Conservation (phyloP, 2,329 filamentous ascomycete genomes). For the Aspergillus ochraceoroseus region DNA sequence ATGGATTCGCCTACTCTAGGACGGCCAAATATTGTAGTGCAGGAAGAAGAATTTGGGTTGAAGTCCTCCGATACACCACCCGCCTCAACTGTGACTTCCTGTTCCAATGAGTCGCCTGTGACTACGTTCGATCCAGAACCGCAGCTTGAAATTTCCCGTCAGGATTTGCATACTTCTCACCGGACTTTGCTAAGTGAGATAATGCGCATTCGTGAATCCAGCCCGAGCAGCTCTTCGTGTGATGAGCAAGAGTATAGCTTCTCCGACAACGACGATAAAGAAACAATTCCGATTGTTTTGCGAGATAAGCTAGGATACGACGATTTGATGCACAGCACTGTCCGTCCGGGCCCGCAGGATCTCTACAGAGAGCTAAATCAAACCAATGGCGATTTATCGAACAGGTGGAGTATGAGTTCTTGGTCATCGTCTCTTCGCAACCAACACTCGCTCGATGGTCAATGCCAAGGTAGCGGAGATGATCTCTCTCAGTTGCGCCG, state of each 20-base stretch:
- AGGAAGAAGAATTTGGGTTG: constrained; percentile 10
- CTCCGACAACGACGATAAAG: constrained; percentile 49
- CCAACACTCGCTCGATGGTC: constrained; percentile 33
- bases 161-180: constrained; percentile 32
- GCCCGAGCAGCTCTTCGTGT: constrained; percentile 40
- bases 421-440: constrained; percentile 43
- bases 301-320: constrained; percentile 44
- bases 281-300: constrained; percentile 55
- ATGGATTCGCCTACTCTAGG: constrained; percentile 46
- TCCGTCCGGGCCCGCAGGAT: constrained; percentile 29
- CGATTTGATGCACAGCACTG: constrained; percentile 30
- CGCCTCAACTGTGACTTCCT: constrained; percentile 50
- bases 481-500: constrained; percentile 30
- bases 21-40: constrained; percentile 19
- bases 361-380: constrained; percentile 21
- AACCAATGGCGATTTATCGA: constrained; percentile 23
- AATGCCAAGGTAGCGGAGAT: constrained; percentile 37
- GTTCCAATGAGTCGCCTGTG: constrained; percentile 59
- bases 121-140: constrained; percentile 64
- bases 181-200: constrained; percentile 47
- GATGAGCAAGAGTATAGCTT: constrained; percentile 37
- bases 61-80: constrained; percentile 15
- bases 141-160: constrained; percentile 53
- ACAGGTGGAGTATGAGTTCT: constrained; percentile 44
- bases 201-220: constrained; percentile 47